Evolutionary conservation across 768 basidiomycete genomes (phyloP).

Genomic region (Hygrocybe coccinea): DNA sequence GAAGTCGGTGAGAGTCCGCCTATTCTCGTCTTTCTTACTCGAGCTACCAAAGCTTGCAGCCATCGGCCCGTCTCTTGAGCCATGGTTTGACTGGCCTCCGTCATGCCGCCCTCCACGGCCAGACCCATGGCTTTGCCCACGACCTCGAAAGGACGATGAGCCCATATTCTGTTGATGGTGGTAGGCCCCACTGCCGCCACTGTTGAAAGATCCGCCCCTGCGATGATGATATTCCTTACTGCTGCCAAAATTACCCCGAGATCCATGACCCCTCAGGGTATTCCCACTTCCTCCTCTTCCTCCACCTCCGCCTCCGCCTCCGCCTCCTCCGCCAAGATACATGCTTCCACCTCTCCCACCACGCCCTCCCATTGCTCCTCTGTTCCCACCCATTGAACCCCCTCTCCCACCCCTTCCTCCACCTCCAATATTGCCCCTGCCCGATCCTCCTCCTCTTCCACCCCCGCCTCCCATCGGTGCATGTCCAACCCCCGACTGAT

Average conservation of each 20-base stretch:
- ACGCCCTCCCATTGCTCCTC: constrained; percentile 39
- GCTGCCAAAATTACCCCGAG: constrained; percentile 61
- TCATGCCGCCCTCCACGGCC: constrained; percentile 38
- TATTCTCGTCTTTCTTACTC: constrained; percentile 84
- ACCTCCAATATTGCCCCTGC: constrained; percentile 26
- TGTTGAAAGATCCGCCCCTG: constrained; percentile 59
- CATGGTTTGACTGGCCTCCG: constrained; percentile 37
- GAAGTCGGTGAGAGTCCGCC: constrained; percentile 95
- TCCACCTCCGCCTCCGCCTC: constrained; percentile 40
- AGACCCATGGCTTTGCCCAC: constrained; percentile 53
- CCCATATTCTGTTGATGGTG: constrained; percentile 33
- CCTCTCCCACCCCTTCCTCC: constrained; percentile 51
- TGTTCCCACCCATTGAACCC: constrained; percentile 43
- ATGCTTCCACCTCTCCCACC: constrained; percentile 33
- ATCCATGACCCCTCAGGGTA: constrained; percentile 56
- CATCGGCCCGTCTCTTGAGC: constrained; percentile 47
- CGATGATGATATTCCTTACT: constrained; percentile 59
- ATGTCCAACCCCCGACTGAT: constrained; percentile 34
- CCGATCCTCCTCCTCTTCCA: constrained; percentile 49
- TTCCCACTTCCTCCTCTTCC: constrained; percentile 44
- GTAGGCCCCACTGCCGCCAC: constrained; percentile 38
- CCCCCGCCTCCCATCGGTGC: constrained; percentile 35
- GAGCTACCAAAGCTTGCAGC: constrained; percentile 40
- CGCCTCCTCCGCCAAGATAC: constrained; percentile 35
- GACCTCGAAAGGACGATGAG: constrained; percentile 50